Percentiles rank a stretch among this genome's conserved stretches.
These are phyloP conservation scores for Sporisorium sorghi DNA, from an alignment of 1,284 basidiomycete genomes.

Conservation along the genomic window DNA sequence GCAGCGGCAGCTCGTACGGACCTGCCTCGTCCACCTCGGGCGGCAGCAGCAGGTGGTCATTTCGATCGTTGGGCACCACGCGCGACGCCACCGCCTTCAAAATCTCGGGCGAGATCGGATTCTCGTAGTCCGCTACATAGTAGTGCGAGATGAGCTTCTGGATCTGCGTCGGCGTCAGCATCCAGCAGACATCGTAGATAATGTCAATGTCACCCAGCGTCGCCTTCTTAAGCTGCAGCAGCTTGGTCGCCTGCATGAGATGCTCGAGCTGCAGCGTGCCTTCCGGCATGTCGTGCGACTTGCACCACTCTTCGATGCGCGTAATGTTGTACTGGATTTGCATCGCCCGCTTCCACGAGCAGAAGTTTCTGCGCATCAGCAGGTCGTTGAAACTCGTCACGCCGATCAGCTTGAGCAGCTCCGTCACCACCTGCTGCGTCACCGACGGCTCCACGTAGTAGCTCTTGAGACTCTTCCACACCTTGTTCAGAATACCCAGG, in stretches of 20 bases:
- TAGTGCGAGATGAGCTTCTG: slow-evolving; percentile 99
- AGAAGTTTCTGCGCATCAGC: slow-evolving; percentile 98
- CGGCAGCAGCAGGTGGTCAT: slow-evolving; percentile 67
- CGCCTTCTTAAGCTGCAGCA: slow-evolving; percentile 97
- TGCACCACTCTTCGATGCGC: slow-evolving; percentile 85
- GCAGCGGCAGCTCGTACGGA: slow-evolving; percentile 67
- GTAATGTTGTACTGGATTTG: slow-evolving; percentile 70
- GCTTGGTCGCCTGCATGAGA: slow-evolving; percentile 98
- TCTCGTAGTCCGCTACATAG: slow-evolving; percentile 96
- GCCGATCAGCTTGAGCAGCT: slow-evolving; percentile 94
- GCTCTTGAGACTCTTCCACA: slow-evolving; percentile 97
- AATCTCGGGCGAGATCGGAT: slow-evolving; percentile 69
- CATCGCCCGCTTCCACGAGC: slow-evolving; percentile 93
- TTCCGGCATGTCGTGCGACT: slow-evolving; percentile 89
- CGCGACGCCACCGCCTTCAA: slow-evolving; percentile 68
- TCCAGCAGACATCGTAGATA: slow-evolving; percentile 99
- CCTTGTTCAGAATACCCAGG: slow-evolving; percentile 94
- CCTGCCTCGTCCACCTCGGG: slow-evolving; percentile 69
- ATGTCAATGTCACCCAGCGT: slow-evolving; percentile 83
- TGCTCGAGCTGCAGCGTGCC: slow-evolving; percentile 97
- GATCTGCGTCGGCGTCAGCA: slow-evolving; percentile 98
- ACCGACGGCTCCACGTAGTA: slow-evolving; percentile 99
- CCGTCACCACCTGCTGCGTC: slow-evolving; percentile 94
- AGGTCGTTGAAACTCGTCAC: slow-evolving; percentile 99
- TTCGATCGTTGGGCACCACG: slow-evolving; percentile 68